A percentile compares a stretch with the other conserved stretches of the same genome.
Conservation (phyloP, 1,139 yeast genomes). For the Nakaseomyces kungkrabaensis region DNA sequence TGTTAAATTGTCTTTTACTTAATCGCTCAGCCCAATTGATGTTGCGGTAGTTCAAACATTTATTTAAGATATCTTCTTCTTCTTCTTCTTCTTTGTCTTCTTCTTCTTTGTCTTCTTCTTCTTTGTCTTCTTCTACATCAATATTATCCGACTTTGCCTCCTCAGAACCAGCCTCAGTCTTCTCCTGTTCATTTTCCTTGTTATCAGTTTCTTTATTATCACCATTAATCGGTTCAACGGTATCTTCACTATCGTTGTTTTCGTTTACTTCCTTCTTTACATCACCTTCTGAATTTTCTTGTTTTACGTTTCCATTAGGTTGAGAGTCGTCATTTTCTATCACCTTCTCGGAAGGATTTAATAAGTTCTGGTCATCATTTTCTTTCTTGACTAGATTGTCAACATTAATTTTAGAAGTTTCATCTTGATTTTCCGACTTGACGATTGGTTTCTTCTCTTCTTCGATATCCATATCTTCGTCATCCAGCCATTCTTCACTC, state of each 20-base stretch:
- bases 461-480: background rate
- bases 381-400: background rate
- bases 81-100: constrained; percentile 14
- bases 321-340: constrained; percentile 30
- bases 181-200: background rate
- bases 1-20: constrained; percentile 62
- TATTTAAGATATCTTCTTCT: constrained; percentile 31
- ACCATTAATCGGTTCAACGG: no score
- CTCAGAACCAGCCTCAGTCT: background rate
- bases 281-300: background rate
- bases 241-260: background rate
- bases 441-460: background rate
- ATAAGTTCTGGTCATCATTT: background rate
- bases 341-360: background rate
- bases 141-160: background rate
- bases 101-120: constrained; percentile 15
- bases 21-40: constrained; percentile 70
- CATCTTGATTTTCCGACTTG: background rate
- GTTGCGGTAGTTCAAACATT: constrained; percentile 50
- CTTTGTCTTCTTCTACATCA: constrained; percentile 5
- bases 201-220: background rate
- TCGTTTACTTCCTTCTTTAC: background rate
- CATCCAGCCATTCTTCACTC: constrained; percentile 24
- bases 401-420: background rate
- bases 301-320: background rate